These are phyloP conservation scores for Epicoccum sorghinum DNA, from an alignment of 2,329 filamentous ascomycete species.

Conservation along the genomic window DNA sequence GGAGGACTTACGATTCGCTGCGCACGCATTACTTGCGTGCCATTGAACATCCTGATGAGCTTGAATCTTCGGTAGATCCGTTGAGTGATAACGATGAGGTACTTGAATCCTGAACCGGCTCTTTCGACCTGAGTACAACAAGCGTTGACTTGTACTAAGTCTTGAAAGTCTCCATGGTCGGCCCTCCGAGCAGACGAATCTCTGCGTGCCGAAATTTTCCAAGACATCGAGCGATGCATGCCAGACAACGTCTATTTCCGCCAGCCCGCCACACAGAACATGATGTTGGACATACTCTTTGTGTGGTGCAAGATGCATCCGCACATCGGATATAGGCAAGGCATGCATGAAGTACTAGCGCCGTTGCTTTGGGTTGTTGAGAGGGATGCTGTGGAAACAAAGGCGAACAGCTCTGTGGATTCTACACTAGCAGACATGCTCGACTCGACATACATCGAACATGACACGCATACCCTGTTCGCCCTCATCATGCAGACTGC, in stretches of 20 bases:
- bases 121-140: conserved; percentile 27
- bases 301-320: conserved; percentile 94
- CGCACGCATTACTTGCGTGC: conserved; percentile 78
- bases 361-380: conserved; percentile 86
- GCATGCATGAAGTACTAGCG: conserved; percentile 95
- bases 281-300: conserved; percentile 88
- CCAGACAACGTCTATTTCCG: conserved; percentile 93
- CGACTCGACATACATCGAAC: conserved; percentile 77
- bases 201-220: conserved; percentile 84
- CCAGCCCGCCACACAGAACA: conserved; percentile 74
- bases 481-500: conserved; percentile 85
- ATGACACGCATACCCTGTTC: conserved; percentile 89
- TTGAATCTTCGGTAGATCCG: conserved; percentile 78
- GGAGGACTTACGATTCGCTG: conserved; percentile 75
- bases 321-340: conserved; percentile 89
- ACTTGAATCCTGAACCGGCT: conserved; percentile 32
- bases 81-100: conserved; percentile 80
- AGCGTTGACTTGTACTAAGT: conserved; percentile 56
- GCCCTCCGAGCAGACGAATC: conserved; percentile 83
- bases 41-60: conserved; percentile 82
- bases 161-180: conserved; percentile 83
- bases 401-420: conserved; percentile 30
- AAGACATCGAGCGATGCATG: conserved; percentile 89
- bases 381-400: conserved; percentile 73
- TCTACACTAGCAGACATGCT: conserved; percentile 58